Base-by-base conservation (phyloP, 2,329 filamentous ascomycete genomes). In the Epicoccum sorghinum region DNA sequence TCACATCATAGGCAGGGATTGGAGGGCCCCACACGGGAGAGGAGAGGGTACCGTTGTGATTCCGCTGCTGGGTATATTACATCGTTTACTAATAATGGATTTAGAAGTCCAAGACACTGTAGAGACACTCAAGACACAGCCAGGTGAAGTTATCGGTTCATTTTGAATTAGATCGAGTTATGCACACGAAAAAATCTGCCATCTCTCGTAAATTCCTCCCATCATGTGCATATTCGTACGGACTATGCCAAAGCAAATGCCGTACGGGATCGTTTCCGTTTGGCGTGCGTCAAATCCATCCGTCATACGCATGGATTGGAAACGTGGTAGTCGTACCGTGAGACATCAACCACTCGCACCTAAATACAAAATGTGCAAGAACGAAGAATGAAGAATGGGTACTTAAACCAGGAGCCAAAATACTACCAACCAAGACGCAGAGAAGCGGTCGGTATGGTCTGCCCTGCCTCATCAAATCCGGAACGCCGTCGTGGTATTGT, bases 151-250 rank as follows among this genome's bases (percentile, higher is more conserved):
- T 52, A 64, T 54, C 50, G 54, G 44, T 62, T 58, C 57, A 60
- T 68, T 67, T 50, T 60, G 59, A 64, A 65, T 62, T 64, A 64
- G 62, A 66, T 62, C 60, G 61, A 68, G 59, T 56, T 69, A 69
- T 69, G 62, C 67, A 71, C 62, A 69, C 57, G 43, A 66, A 63
- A 47, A 52, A 45, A 50, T 46, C 55, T 57, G 53, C 60, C 55
- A 56, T 53, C 54, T 55, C 51, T 50, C 59, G 57, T 68, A 60
- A 61, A 63, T 62, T 30, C 53, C 54, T 57, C 57, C 44, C 60
- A 49, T 63, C 55, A 49, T 59, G 52, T 46, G 49, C 53, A 51
- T 36, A 55, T 50, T 50, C 53, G 55, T 44, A 55, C 58, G 59
- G 18, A 53, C 52, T 57, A 65, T 66, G 67, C 69, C 65, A 55